These are phyloP conservation scores for Withania somnifera DNA, from an alignment of 305 asterid genomes.

Conservation along the genomic window DNA sequence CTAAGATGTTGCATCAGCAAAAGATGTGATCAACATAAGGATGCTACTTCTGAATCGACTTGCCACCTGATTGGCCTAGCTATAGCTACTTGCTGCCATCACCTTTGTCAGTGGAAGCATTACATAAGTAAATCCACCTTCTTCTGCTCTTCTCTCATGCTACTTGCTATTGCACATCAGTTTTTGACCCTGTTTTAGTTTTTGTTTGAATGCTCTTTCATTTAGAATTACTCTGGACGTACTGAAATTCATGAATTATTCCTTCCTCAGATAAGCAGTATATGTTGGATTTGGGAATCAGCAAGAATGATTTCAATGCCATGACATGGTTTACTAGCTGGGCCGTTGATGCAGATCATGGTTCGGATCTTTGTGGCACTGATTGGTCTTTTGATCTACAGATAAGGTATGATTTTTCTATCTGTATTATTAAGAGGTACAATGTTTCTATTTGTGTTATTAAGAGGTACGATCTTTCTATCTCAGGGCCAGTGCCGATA, in stretches of 20 bases:
- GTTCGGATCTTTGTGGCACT: conserved; percentile 32
- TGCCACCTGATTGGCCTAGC: conserved; percentile 57
- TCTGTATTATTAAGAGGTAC: not conserved
- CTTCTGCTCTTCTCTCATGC: not conserved
- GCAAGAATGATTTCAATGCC: conserved; percentile 68
- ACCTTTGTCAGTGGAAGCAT: conserved; percentile 90
- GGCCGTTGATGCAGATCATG: conserved; percentile 95
- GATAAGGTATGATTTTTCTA: conserved; percentile 24
- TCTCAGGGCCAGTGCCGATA: not conserved
- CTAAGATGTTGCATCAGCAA: conserved; percentile 58
- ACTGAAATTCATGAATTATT: not conserved
- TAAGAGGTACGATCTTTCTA: not conserved
- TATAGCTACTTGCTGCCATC: conserved; percentile 94
- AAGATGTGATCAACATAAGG: conserved; percentile 10
- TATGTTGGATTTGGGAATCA: conserved; percentile 51
- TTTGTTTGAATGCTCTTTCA: not conserved
- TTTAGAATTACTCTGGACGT: not conserved
- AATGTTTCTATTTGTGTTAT: not conserved
- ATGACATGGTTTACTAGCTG: conserved; percentile 97
- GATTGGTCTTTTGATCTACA: conserved; percentile 30
- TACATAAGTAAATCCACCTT: conserved; percentile 46
- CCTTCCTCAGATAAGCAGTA: conserved; percentile 45
- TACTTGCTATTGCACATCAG: not conserved
- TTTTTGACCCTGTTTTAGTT: not conserved
- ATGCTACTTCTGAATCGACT: conserved; percentile 19